Evolutionary conservation across 208 protist genomes (phyloP), one percentile per base, ranked within the genome.

Genomic region (Endotrypanum monterogeii): DNA sequence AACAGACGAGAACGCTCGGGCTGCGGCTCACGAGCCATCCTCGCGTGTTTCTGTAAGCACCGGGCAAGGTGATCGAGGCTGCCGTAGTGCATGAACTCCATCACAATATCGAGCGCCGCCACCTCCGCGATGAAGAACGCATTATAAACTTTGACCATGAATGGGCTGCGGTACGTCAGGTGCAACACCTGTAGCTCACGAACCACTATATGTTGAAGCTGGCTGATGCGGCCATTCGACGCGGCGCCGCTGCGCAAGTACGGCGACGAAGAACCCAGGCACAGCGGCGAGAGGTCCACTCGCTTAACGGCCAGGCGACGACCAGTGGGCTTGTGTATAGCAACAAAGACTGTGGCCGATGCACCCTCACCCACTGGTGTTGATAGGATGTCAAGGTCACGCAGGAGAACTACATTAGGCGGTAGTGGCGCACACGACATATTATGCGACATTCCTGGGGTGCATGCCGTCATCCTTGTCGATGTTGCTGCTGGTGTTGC

Each of bases 1-100:
- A 73, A 68, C 12, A 82, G 44, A 1, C 74, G 82, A 8, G 68
- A 62, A 44, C 78, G 76, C 69, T 79, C 30, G 55, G 80, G 74
- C 73, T 84, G 78, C 58, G 63, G 55, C 68, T 82, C 79, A 1
- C 73, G 76, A 68, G 57, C 25, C 39, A 32, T 52, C 37, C 76
- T 67, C 46, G 82, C 84, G 78, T 89, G 80, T 0, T 60, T 73
- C 77, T 90, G 79, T 63, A 92, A 65, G 7, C 25, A 35, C 6
- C 67, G 72, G 58, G 81, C 79, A 12, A 97, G 75, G 70, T 85
- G 71, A 63, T 89, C 88, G 16, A 97, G 79, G 54, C 87, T 89
- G 25, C 93, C 93, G 74, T 92, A 94, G 74, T 96, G 85, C 93
- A 97, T 97, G 61, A 94, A 97, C 89, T 97, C 90, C 89, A 97